Evolutionary conservation across 176 grass and related monocot species (phyloP), one percentile per base, ranked within the genome.

Genomic region (Panicum miliaceum): DNA sequence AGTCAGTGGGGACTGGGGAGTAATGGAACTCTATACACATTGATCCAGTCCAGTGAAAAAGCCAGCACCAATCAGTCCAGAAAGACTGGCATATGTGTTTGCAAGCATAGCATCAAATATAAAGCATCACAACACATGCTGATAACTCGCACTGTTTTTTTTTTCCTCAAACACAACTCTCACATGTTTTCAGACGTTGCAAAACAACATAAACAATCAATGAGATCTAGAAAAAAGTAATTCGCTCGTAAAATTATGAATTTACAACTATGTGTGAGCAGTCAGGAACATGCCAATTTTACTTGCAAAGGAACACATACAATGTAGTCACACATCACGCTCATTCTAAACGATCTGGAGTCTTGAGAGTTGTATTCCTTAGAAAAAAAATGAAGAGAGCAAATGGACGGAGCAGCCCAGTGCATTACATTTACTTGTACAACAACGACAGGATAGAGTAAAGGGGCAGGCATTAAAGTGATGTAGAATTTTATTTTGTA

Each of bases 401-500:
- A 78, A 64, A 75, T 77, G 29, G 74, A 81, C 62, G 40, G 64
- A 64, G 59, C 68, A 53, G 64, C 82, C 68, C 68, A 71, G 71
- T 85, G 46, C 80, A 85, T 78, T 73, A 71, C 18, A 66, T 75
- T 64, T 76, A 78, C 57, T 52, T 85, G 78, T 65, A 88, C 63
- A 62, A 72, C 14, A 27, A 34, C 22, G 68, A 60, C 22, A 18
- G 41, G 37, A 36, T 67, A 62, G 29, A 79, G 13, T 34, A 14
- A 52, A 35, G 25, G 52, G 61, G 65, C 36, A 64, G 36, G 65
- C 59, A 47, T 56, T 34, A 77, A 54, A 43, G 22, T 43, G 42
- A 8, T 15, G 7, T 10, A 85, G 36, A 57, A 9, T 83, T 70
- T 86, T 84, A 97, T 84, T 94, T 97, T 29, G 89, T 84, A 47